Conservation (phyloP, 106 monocot genomes). For the Agapanthus africanus region DNA sequence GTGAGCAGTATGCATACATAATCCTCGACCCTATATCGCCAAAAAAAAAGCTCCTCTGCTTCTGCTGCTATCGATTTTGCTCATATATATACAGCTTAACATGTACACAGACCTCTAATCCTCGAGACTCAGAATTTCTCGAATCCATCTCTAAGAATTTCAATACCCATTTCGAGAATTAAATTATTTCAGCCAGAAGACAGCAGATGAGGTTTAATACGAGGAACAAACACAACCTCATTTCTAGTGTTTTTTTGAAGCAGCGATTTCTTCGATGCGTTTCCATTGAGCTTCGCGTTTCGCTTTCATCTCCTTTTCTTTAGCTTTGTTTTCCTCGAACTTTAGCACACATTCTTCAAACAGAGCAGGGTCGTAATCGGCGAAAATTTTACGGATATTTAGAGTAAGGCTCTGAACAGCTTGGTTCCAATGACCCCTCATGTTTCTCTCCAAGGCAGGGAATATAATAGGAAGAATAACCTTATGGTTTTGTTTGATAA, state of each 20-base stretch:
- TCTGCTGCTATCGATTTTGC: background rate
- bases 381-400: slow-evolving; percentile 53
- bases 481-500: slow-evolving; percentile 57
- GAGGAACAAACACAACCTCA: too few relatives aligned
- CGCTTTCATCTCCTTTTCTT: slow-evolving; percentile 16
- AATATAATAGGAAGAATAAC: slow-evolving; percentile 54
- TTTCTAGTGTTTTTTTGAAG: slow-evolving; percentile 15
- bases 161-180: background rate
- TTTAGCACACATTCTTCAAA: slow-evolving; percentile 45
- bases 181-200: too few relatives aligned
- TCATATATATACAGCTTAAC: slow-evolving; percentile 5
- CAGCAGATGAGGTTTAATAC: too few relatives aligned
- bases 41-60: background rate
- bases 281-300: slow-evolving; percentile 36
- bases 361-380: slow-evolving; percentile 40
- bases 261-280: slow-evolving; percentile 42
- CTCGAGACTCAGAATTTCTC: background rate
- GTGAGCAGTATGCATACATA: slow-evolving; percentile 5
- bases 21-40: background rate
- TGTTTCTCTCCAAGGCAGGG: slow-evolving; percentile 46
- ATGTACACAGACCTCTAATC: background rate
- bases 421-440: slow-evolving; percentile 52
- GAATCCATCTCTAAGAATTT: background rate
- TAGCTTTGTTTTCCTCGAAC: slow-evolving; percentile 33
- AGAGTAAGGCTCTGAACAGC: slow-evolving; percentile 56